Conservation (phyloP, 148 eudicot species). For the Drosera capensis region DNA sequence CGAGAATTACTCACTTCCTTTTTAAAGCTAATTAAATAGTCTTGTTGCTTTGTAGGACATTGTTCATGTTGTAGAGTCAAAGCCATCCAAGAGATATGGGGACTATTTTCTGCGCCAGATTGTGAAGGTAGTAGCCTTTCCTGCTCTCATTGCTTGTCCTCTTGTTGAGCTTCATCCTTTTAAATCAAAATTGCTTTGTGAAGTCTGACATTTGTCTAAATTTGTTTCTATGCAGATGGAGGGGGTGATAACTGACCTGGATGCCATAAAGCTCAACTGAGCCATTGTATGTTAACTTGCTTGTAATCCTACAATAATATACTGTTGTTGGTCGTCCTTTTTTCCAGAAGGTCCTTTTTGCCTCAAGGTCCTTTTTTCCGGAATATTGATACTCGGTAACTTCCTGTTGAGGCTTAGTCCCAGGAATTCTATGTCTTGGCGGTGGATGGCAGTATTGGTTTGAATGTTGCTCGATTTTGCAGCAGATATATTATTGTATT, state of each 20-base stretch:
- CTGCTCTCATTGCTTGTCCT: background rate
- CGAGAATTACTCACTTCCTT: background rate
- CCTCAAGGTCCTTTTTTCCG: too few relatives aligned
- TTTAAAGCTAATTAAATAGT: too few relatives aligned
- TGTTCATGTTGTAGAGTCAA: slow-evolving; percentile 55
- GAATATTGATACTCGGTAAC: too few relatives aligned
- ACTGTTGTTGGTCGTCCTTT: background rate
- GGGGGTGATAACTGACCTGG: slow-evolving; percentile 71
- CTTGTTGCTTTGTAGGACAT: slow-evolving; percentile 84
- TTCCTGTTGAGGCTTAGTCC: too few relatives aligned
- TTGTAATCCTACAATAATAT: background rate
- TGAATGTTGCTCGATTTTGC: too few relatives aligned
- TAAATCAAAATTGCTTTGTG: background rate
- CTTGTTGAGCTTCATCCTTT: background rate
- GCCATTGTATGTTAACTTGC: background rate
- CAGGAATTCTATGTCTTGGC: too few relatives aligned
- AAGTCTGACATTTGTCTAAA: background rate
- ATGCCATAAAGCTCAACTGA: slow-evolving; percentile 66
- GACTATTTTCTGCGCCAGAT: slow-evolving; percentile 91
- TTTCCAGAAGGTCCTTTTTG: too few relatives aligned
- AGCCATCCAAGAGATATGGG: slow-evolving; percentile 67
- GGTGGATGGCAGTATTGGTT: too few relatives aligned
- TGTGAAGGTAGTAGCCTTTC: slow-evolving; percentile 38
- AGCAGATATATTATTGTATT: too few relatives aligned
- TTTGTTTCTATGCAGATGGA: slow-evolving; percentile 48